Conservation (phyloP, 768 basidiomycete genomes). For the Pluteus cervinus region DNA sequence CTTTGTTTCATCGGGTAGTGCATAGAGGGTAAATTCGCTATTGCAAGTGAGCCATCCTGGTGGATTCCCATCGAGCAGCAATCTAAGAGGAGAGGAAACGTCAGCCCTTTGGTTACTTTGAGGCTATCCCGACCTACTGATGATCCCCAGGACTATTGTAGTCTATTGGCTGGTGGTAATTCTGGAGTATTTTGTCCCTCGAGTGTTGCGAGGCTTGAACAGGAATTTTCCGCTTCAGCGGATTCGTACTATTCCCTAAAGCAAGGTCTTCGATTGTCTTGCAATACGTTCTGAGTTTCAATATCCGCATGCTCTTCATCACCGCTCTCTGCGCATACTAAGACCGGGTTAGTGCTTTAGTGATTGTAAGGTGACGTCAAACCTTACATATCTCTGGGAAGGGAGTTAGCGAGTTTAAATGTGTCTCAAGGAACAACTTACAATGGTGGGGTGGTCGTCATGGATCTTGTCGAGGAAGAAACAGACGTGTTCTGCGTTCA, state of each 20-base stretch:
- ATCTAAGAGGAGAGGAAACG: slow-evolving; percentile 24
- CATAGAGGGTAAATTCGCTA: slow-evolving; percentile 36
- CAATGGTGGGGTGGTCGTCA: slow-evolving; percentile 63
- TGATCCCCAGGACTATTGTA: too few species aligned
- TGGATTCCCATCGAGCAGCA: slow-evolving; percentile 49
- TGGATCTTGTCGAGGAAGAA: slow-evolving; percentile 56
- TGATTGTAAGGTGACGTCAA: background rate
- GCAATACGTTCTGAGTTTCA: slow-evolving; percentile 78
- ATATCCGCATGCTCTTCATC: slow-evolving; percentile 69
- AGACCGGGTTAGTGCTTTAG: slow-evolving; percentile 3
- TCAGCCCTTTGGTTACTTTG: too few species aligned
- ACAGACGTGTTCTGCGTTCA: slow-evolving; percentile 39
- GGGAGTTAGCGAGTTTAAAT: slow-evolving; percentile 4
- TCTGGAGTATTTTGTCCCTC: slow-evolving; percentile 48
- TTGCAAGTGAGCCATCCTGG: slow-evolving; percentile 72
- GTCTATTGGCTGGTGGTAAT: slow-evolving; percentile 48
- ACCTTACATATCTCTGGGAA: slow-evolving; percentile 52
- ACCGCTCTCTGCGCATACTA: slow-evolving; percentile 70
- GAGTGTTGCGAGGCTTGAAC: slow-evolving; percentile 45
- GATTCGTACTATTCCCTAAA: slow-evolving; percentile 59
- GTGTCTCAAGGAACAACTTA: slow-evolving; percentile 25
- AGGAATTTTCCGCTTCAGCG: slow-evolving; percentile 47
- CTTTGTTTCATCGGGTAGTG: slow-evolving; percentile 37
- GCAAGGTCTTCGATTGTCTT: slow-evolving; percentile 50
- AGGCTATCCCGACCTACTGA: too few species aligned